Conservation (phyloP, 768 basidiomycete species). For the Harrya chromipes region DNA sequence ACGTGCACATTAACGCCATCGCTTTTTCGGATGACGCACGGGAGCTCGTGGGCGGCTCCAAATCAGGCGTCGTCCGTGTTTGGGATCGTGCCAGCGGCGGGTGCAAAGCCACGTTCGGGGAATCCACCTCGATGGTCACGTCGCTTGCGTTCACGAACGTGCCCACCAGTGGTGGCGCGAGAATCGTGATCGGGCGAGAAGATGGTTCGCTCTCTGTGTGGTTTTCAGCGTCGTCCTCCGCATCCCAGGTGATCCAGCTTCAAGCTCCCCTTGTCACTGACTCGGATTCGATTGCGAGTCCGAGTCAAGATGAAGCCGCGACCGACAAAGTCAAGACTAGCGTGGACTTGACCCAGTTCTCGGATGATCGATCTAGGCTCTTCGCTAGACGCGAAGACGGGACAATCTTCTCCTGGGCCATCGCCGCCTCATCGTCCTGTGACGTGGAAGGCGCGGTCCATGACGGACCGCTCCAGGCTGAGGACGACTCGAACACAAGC, state of each 20-base stretch:
- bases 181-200: constrained; percentile 16
- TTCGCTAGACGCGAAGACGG: constrained; percentile 13
- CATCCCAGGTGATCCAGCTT: constrained; percentile 12
- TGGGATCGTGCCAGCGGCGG: constrained; percentile 19
- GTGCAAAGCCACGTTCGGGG: constrained; percentile 7
- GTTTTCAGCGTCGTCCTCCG: constrained; percentile 10
- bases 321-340: neutral
- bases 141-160: constrained; percentile 10
- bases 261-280: no score
- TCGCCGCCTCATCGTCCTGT: neutral
- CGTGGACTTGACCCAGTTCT: constrained; percentile 10
- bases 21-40: constrained; percentile 16
- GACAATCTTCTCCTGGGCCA: constrained; percentile 4
- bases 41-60: constrained; percentile 19
- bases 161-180: neutral
- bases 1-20: neutral
- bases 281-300: no score
- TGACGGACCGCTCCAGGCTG: neutral
- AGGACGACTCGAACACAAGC: no score
- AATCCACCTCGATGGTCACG: constrained; percentile 12
- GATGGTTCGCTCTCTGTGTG: constrained; percentile 20
- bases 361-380: constrained; percentile 4
- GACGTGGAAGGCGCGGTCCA: no score
- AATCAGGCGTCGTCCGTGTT: constrained; percentile 11
- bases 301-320: no score